Conservation (phyloP, 2,329 filamentous ascomycete species). For the Neonectria sp. region DNA sequence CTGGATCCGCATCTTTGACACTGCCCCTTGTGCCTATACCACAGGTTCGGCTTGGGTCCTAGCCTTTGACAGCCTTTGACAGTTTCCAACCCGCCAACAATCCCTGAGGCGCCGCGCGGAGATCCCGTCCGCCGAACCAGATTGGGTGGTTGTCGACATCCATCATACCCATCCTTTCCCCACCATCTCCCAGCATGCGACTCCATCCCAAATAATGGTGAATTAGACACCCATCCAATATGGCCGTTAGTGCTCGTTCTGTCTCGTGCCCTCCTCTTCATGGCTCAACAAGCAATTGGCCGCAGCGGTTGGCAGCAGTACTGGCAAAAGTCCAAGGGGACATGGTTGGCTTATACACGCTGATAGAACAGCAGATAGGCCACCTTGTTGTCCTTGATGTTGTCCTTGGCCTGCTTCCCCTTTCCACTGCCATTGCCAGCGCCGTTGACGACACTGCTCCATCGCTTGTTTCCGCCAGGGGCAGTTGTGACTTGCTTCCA, state of each 20-base stretch:
- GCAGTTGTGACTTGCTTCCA: constrained; percentile 86
- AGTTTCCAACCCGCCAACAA: constrained; percentile 24
- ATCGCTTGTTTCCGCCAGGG: constrained; percentile 77
- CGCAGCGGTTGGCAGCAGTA: constrained; percentile 2
- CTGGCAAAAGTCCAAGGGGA: neutral
- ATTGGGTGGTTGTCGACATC: constrained; percentile 40
- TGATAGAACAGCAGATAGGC: constrained; percentile 98
- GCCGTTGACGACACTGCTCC: constrained; percentile 79
- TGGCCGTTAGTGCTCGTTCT: constrained; percentile 45
- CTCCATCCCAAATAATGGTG: constrained; percentile 44
- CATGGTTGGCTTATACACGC: constrained; percentile 67
- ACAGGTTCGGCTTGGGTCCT: constrained; percentile 26
- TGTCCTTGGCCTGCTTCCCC: constrained; percentile 72
- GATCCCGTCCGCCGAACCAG: constrained; percentile 50
- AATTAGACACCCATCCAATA: constrained; percentile 46
- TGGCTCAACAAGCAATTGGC: constrained; percentile 22
- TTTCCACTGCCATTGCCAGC: constrained; percentile 68
- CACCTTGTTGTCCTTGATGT: constrained; percentile 93
- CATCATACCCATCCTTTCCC: constrained; percentile 39
- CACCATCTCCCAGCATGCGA: constrained; percentile 40
- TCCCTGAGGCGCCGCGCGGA: constrained; percentile 41
- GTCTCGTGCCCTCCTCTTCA: constrained; percentile 41
- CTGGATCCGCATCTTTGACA: constrained; percentile 33
- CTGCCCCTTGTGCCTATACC: constrained; percentile 25
- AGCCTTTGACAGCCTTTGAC: constrained; percentile 36